These are phyloP conservation scores for Fusarium sterilihyphosum DNA, from an alignment of 2,329 filamentous ascomycete species.

Conservation along the genomic window DNA sequence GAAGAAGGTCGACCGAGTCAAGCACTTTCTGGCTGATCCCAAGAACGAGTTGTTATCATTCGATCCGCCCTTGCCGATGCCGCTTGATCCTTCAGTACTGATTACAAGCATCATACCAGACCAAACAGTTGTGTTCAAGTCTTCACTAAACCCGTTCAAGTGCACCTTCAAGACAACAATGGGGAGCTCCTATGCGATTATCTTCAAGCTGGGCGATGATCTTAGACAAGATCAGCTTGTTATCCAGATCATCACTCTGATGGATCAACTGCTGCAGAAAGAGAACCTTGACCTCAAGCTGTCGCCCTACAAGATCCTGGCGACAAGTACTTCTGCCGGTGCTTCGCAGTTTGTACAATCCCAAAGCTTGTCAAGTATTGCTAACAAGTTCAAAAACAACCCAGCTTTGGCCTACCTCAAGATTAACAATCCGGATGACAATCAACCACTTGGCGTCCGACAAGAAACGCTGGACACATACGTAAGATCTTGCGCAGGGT, in stretches of 20 bases:
- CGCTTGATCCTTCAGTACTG: constrained; percentile 84
- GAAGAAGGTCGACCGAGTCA: constrained; percentile 84
- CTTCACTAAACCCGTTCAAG: constrained; percentile 89
- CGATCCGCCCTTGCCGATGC: constrained; percentile 86
- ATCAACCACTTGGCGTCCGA: constrained; percentile 83
- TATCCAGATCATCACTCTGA: constrained; percentile 95
- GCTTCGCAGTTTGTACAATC: constrained; percentile 95
- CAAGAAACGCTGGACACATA: constrained; percentile 96
- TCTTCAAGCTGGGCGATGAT: constrained; percentile 98
- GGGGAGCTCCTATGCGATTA: constrained; percentile 84
- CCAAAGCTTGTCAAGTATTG: constrained; percentile 82
- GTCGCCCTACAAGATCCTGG: constrained; percentile 94
- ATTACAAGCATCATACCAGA: constrained; percentile 84
- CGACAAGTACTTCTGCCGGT: constrained; percentile 88
- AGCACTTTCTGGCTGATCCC: constrained; percentile 84
- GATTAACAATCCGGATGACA: constrained; percentile 87
- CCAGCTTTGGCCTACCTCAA: constrained; percentile 84
- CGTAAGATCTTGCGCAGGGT: constrained; percentile 94
- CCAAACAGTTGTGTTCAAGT: constrained; percentile 93
- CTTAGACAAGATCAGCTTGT: constrained; percentile 96
- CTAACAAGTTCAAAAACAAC: constrained; percentile 80
- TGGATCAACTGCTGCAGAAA: constrained; percentile 95
- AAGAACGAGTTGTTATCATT: constrained; percentile 89
- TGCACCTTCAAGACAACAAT: constrained; percentile 86
- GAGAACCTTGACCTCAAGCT: constrained; percentile 96